A percentile compares a stretch with the other conserved stretches of the same genome.
Conservation (phyloP, 257 asterid genomes). For the Penstemon eatonii region DNA sequence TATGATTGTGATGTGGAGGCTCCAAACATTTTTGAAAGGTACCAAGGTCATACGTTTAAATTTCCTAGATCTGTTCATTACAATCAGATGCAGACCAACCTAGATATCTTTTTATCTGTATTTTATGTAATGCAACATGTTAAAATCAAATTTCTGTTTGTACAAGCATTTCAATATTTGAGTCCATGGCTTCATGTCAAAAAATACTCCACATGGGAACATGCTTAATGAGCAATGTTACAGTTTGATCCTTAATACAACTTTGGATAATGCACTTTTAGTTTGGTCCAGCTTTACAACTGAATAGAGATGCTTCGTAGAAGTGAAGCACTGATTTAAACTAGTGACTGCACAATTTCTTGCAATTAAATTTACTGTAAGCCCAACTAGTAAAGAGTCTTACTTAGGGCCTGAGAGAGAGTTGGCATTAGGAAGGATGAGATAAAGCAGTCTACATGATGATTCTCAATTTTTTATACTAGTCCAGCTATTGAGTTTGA, state of each 20-base stretch:
- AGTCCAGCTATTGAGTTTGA: too few species aligned
- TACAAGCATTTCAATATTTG: neutral
- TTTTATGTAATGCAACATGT: neutral
- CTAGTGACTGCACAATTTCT: neutral
- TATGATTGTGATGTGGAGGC: slow-evolving; percentile 98
- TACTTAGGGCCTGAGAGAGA: too few species aligned
- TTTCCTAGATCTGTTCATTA: slow-evolving; percentile 3
- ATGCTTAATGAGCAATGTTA: neutral
- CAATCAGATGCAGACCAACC: slow-evolving; percentile 10
- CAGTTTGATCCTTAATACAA: neutral
- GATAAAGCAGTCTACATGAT: too few species aligned
- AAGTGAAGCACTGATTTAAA: neutral
- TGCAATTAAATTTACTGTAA: too few species aligned
- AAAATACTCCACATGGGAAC: neutral
- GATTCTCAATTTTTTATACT: too few species aligned
- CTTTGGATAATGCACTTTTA: slow-evolving; percentile 4
- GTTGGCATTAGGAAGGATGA: too few species aligned
- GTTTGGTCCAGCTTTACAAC: neutral
- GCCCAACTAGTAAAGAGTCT: too few species aligned
- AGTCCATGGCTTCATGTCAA: neutral
- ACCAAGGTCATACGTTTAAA: slow-evolving; percentile 18
- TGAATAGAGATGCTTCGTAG: neutral
- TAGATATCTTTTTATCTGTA: neutral
- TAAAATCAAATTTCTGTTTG: neutral
- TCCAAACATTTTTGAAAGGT: slow-evolving; percentile 98